A percentile compares a stretch with the other conserved stretches of the same genome.
These are phyloP conservation scores for Pichia exigua DNA, from an alignment of 805 yeast genomes.

Conservation along the genomic window DNA sequence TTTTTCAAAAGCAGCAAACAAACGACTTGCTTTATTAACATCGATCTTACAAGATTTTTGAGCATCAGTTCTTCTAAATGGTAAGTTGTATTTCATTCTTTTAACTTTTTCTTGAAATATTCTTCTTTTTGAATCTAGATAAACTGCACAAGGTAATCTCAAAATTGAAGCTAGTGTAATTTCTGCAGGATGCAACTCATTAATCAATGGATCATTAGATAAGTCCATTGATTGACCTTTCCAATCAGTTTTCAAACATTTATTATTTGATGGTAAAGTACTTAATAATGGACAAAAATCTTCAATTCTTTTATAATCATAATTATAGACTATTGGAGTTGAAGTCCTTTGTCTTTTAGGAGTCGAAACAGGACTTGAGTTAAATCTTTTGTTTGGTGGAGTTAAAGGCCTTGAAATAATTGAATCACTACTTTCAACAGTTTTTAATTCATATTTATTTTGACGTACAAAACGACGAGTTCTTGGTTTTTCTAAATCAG, in stretches of 20 bases:
- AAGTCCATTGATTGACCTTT: slow-evolving; percentile 97
- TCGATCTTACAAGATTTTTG: slow-evolving; percentile 97
- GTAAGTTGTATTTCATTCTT: slow-evolving; percentile 58
- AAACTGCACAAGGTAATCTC: slow-evolving; percentile 80
- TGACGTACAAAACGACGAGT: slow-evolving; percentile 44
- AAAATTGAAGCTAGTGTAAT: slow-evolving; percentile 76
- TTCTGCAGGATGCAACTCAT: slow-evolving; percentile 86
- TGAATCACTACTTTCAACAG: slow-evolving; percentile 21
- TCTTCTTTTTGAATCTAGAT: slow-evolving; percentile 72
- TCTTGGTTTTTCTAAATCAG: slow-evolving; percentile 42
- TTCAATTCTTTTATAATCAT: slow-evolving; percentile 63
- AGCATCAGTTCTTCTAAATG: slow-evolving; percentile 94
- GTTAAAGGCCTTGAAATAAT: slow-evolving; percentile 25
- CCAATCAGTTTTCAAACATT: slow-evolving; percentile 88
- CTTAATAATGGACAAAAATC: slow-evolving; percentile 72
- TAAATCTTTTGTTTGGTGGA: slow-evolving; percentile 16
- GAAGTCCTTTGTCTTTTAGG: slow-evolving; percentile 20
- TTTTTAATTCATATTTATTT: slow-evolving; percentile 25
- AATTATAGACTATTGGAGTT: slow-evolving; percentile 41
- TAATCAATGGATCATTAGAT: slow-evolving; percentile 62
- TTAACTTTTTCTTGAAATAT: slow-evolving; percentile 84
- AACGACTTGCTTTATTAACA: slow-evolving; percentile 89
- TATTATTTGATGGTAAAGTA: slow-evolving; percentile 56
- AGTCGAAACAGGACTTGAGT: slow-evolving; percentile 4
- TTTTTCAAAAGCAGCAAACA: slow-evolving; percentile 83